Base-by-base conservation (phyloP, 2,329 filamentous ascomycete species). In the Epicoccum sorghinum region DNA sequence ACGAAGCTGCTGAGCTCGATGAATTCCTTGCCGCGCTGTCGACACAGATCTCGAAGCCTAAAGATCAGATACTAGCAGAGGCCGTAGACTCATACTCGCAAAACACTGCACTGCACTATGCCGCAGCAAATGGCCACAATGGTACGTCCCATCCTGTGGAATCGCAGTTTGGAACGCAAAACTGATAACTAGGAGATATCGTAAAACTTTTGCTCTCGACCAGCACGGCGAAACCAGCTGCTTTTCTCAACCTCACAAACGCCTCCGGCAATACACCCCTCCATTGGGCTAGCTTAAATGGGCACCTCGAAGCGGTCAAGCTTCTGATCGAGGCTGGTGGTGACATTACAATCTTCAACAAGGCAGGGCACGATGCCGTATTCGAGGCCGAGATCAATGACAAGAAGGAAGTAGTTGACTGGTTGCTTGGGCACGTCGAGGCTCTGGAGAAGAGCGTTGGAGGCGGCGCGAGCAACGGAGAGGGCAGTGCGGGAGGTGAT, bases 281-380 rank as follows among this genome's bases (percentile, higher is more conserved):
- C 53, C 95, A 99, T 77, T 98, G 93, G 93, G 93, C 93, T 0
- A 90, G 91, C 0, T 79, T 97, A 50, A 95, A 96, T 49, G 93
- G 93, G 1, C 93, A 97, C 68, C 79, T 98, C 3, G 84, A 88
- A 5, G 85, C 87, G 3, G 91, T 96, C 6, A 90, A 93, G 78
- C 77, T 86, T 0, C 82, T 99, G 10, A 81, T 96, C 2, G 86
- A 87, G 39, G 80, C 86, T 3, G 92, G 91, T 2, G 92, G 92
- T 1, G 88, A 91, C 54, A 87, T 92, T 4, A 86, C 86, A 9
- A 78, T 91, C 29, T 87, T 87, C 68, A 98, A 98, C 71, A 85
- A 88, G 69, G 89, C 89, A 42, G 92, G 96, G 25, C 90, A 96
- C 66, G 89, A 80, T 55, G 78, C 79, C 4, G 77, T 80, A 29